Base-by-base conservation (phyloP, 73 alveolate genomes). In the Paramecium pentaurelia region DNA sequence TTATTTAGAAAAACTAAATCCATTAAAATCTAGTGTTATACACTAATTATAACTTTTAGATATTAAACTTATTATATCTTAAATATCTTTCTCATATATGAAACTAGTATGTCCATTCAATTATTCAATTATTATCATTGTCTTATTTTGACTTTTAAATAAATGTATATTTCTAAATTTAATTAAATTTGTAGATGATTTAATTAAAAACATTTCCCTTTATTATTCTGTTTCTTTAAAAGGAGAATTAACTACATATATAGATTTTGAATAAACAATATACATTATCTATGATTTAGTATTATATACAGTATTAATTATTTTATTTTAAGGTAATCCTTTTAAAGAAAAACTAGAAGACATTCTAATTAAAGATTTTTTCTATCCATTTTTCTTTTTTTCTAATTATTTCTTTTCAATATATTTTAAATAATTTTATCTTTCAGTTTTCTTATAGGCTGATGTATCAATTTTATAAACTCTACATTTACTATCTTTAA, bases 131-230 rank as follows among this genome's bases (percentile, higher is more conserved):
- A 80, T 36, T 20, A 80, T 42, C 12, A 80, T 80, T 0, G 47
- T 32, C 45, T 80, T 42, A 18, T 47, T 44, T 30, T 80, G 22
- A 25, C 58, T 34, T 80, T 49, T 80, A 27, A 18, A 80, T 38
- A 47, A 18, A 80, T 80, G 91, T 1, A 80, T 36, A 80, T 80
- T 80, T 49, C 75, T 80, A 49, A 80, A 80, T 80, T 80, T 80
- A 8, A 47, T 64, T 18, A 80, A 20, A 14, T 8, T 25, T 27
- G 28, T 47, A 40, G 91, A 80, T 1, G 91, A 80, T 45, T 30
- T 45, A 1, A 80, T 42, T 20, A 5, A 80, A 22, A 40, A 49
- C 91, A 80, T 80, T 14, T 80, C 91, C 18, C 75, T 80, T 28
- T 80, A 80, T 80, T 80, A 12, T 27, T 80, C 91, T 8, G 91